Evolutionary conservation across 257 asterid genomes (phyloP), one percentile per base, ranked within the genome.

Genomic region (Verbascum thapsus): DNA sequence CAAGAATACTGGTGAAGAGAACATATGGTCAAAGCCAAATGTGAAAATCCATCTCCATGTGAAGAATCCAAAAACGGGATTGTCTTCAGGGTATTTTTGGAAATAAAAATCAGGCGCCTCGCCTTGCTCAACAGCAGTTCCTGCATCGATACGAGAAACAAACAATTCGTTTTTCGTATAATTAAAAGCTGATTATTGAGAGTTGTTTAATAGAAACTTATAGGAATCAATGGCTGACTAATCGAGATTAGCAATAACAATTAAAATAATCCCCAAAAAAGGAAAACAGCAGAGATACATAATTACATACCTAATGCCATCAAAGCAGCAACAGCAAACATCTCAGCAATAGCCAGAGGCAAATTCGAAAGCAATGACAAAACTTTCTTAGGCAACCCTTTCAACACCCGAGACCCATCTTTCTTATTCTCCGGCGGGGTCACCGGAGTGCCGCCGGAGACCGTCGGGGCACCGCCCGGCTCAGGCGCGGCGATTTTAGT

Each of bases 1-100:
- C 19, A 90, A 61, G 78, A 94, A 90, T 51, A 87, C 15, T 1
- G 99, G 96, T 51, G 88, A 94, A 0, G 95, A 84, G 70, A 78
- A 94, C 96, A 94, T 90, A 78, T 84, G 96, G 75, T 87, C 95
- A 12, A 94, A 84, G 38, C 95, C 92, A 10, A 85, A 86, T 34
- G 87, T 26, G 48, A 85, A 83, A 78, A 88, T 83, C 97, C 95
- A 89, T 75, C 87, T 85, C 95, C 87, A 90, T 22, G 94, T 80
- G 68, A 85, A 77, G 71, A 85, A 41, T 64, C 99, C 91, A 0
- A 92, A 64, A 67, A 57, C 66, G 17, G 99, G 94, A 81, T 85
- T 77, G 61, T 79, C 83, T 76, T 87, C 94, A 3, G 95, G 74
- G 67, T 70, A 78, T 66, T 85, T 87, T 68, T 67, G 80, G 44